phyloP scores from a whole-genome alignment of 768 basidiomycete genomes.

The Pulveroboletus sp. region DNA sequence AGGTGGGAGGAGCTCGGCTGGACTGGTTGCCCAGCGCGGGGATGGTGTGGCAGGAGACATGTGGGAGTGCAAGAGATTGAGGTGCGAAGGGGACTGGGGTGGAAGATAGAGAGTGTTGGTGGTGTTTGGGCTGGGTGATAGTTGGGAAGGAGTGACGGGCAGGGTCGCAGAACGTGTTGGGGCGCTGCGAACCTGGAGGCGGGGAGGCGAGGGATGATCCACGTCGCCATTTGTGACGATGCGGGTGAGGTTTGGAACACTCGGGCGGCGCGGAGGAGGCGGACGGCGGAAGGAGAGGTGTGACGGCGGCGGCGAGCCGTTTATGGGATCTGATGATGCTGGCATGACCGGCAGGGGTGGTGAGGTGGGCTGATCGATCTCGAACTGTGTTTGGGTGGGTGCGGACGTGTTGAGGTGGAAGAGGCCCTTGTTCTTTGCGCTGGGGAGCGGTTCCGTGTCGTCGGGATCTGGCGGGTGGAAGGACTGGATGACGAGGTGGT shows the following conservation, averaged over 20 bases:
- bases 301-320: slow-evolving; percentile 64
- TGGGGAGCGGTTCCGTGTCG: slow-evolving; percentile 19
- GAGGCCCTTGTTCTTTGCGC: slow-evolving; percentile 46
- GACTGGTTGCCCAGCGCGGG: slow-evolving; percentile 34
- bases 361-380: slow-evolving; percentile 52
- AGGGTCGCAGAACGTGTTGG: slow-evolving; percentile 61
- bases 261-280: slow-evolving; percentile 56
- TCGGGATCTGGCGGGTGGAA: slow-evolving; percentile 13
- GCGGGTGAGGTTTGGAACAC: slow-evolving; percentile 59
- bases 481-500: slow-evolving; percentile 39
- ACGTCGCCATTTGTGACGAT: slow-evolving; percentile 55
- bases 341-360: slow-evolving; percentile 61
- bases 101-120: slow-evolving; percentile 20
- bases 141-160: slow-evolving; percentile 39
- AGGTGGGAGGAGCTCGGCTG: slow-evolving; percentile 40
- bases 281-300: slow-evolving; percentile 51
- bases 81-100: slow-evolving; percentile 55
- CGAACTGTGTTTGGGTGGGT: slow-evolving; percentile 50
- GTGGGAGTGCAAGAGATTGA: slow-evolving; percentile 58
- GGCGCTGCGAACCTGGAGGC: slow-evolving; percentile 58
- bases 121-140: slow-evolving; percentile 17
- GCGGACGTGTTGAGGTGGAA: slow-evolving; percentile 67
- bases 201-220: slow-evolving; percentile 44
- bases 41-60: slow-evolving; percentile 51
- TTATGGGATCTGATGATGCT: slow-evolving; percentile 34